phyloP scores from a whole-genome alignment of 352 stramenopile species.

The Phytophthora crassamura region DNA sequence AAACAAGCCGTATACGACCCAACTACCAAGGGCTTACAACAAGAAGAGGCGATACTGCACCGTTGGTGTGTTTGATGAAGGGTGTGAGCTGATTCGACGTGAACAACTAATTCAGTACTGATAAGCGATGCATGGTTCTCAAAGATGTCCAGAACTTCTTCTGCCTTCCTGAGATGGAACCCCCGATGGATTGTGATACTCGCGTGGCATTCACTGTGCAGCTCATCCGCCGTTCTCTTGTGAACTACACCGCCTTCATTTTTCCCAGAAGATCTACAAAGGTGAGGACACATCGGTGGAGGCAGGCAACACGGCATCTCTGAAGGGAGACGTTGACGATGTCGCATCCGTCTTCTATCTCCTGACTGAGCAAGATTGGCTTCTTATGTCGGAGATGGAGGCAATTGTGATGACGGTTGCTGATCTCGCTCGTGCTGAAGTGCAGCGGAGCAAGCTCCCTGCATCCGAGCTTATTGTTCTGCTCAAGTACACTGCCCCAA shows the following conservation, averaged over 20 bases:
- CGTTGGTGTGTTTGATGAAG: background rate
- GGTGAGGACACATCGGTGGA: too few relatives aligned
- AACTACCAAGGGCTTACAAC: too few relatives aligned
- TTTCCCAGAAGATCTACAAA: too few relatives aligned
- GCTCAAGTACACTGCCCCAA: constrained; percentile 3
- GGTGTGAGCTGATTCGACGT: background rate
- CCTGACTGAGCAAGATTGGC: too few relatives aligned
- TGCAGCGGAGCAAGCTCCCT: background rate
- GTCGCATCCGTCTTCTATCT: too few relatives aligned
- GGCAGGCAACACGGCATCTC: too few relatives aligned
- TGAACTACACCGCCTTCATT: constrained; percentile 9
- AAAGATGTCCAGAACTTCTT: background rate
- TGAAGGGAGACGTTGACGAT: too few relatives aligned
- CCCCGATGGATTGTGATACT: background rate
- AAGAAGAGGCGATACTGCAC: too few relatives aligned
- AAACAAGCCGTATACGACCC: too few relatives aligned
- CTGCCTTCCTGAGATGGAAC: background rate
- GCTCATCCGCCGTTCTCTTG: background rate
- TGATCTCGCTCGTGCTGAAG: constrained; percentile 1
- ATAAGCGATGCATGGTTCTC: background rate
- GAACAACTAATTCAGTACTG: constrained; percentile 10
- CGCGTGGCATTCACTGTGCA: background rate
- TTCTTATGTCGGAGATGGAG: constrained; percentile 2
- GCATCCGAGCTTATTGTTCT: constrained; percentile 9
- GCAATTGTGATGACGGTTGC: background rate